Conservation (phyloP, 345 rosid species). For the Crucihimalaya himalaica region DNA sequence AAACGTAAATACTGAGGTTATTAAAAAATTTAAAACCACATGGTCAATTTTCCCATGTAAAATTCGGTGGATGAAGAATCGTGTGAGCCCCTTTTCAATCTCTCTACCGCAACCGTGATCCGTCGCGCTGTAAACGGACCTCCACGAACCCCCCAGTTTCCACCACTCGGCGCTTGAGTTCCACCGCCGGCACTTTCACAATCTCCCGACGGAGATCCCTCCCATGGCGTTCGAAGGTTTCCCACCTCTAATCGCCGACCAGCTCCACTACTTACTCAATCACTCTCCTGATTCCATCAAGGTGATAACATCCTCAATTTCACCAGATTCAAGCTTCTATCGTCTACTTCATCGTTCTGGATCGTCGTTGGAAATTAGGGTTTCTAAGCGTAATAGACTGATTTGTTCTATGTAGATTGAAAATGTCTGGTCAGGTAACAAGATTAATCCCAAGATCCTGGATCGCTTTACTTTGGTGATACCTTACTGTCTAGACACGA, state of each 20-base stretch:
- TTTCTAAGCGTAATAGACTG: not conserved
- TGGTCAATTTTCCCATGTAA: no score
- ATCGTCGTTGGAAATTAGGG: not conserved
- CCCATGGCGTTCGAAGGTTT: conserved; percentile 65
- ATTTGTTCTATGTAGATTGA: conserved; percentile 57
- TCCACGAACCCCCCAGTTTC: not conserved
- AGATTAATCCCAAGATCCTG: conserved; percentile 50
- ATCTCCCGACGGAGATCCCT: not conserved
- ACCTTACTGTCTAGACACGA: conserved; percentile 80
- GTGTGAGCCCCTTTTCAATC: no score
- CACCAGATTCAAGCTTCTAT: not conserved
- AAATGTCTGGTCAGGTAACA: conserved; percentile 80
- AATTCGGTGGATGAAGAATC: no score
- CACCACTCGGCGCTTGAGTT: not conserved
- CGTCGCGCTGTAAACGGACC: not conserved
- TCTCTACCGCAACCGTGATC: not conserved
- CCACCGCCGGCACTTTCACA: not conserved
- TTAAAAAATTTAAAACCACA: no score
- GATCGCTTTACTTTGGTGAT: conserved; percentile 91
- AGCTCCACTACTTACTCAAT: conserved; percentile 75
- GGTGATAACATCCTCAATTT: conserved; percentile 44
- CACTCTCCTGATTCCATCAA: conserved; percentile 61
- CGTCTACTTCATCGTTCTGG: not conserved
- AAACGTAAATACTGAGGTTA: no score
- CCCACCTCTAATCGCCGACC: conserved; percentile 77